A percentile compares a stretch with the other conserved stretches of the same genome.
phyloP scores from a whole-genome alignment of 495 filamentous ascomycete species.

The Hypoxylon intermedium region DNA sequence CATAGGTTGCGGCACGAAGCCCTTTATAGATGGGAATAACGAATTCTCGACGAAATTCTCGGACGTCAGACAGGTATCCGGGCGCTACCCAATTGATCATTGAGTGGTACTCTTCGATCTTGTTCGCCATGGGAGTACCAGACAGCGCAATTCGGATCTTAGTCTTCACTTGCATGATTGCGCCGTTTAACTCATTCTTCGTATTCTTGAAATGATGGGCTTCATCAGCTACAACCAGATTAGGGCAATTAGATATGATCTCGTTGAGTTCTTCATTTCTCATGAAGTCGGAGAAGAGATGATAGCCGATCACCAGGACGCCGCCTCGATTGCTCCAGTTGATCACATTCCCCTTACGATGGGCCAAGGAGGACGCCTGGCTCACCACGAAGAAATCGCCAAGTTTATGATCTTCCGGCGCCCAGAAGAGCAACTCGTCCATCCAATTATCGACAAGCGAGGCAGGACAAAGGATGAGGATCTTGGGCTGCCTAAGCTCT shows the following conservation, averaged over 20 bases:
- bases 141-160: constrained; percentile 83
- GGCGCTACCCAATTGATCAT: constrained; percentile 91
- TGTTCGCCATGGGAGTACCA: constrained; percentile 85
- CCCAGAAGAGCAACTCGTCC: constrained; percentile 78
- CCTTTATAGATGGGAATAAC: constrained; percentile 76
- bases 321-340: constrained; percentile 73
- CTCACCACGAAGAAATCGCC: constrained; percentile 62
- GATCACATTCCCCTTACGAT: constrained; percentile 55
- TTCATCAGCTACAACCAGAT: constrained; percentile 86
- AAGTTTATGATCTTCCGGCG: constrained; percentile 55
- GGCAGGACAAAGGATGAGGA: constrained; percentile 78
- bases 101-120: constrained; percentile 78
- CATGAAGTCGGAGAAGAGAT: constrained; percentile 60
- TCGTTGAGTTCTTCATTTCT: constrained; percentile 42
- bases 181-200: constrained; percentile 55
- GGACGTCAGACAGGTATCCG: constrained; percentile 69
- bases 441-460: constrained; percentile 81
- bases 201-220: constrained; percentile 81
- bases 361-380: constrained; percentile 14
- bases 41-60: constrained; percentile 73
- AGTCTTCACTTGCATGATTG: constrained; percentile 65
- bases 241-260: constrained; percentile 65
- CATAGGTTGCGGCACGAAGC: constrained; percentile 67
- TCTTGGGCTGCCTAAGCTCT: constrained; percentile 65
- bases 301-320: constrained; percentile 75